Conservation (phyloP, 306 rosid species). For the Cucurbita ficifolia region DNA sequence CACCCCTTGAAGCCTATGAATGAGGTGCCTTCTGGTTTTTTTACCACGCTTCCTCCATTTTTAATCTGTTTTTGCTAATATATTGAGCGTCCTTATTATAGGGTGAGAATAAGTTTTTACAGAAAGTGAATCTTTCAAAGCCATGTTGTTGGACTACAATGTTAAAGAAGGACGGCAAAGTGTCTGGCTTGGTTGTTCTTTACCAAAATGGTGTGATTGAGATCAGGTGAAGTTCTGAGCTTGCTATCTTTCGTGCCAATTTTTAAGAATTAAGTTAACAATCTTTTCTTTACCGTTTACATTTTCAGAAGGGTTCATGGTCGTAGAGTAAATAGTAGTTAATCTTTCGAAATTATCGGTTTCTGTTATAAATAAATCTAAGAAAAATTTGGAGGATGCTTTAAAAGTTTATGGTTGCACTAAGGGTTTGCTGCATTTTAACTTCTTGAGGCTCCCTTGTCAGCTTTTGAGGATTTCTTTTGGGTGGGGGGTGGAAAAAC, state of each 20-base stretch:
- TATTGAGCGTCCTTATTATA: conserved; percentile 18
- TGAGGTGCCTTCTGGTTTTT: conserved; percentile 35
- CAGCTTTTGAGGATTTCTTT: not conserved
- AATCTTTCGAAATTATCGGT: not conserved
- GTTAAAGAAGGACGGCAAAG: conserved; percentile 49
- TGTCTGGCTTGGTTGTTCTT: conserved; percentile 38
- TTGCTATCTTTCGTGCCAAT: conserved; percentile 7
- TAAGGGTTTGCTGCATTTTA: not conserved
- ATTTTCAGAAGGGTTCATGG: not conserved
- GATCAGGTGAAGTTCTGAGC: conserved; percentile 46
- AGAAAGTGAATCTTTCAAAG: conserved; percentile 41
- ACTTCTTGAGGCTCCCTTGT: not conserved
- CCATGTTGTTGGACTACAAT: conserved; percentile 65
- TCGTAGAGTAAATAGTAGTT: not conserved
- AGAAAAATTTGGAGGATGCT: not conserved
- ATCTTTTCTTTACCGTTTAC: not conserved
- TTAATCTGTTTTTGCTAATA: conserved; percentile 13
- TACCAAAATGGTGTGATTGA: conserved; percentile 69
- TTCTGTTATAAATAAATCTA: not conserved
- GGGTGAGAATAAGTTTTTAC: conserved; percentile 42
- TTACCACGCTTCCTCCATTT: conserved; percentile 10
- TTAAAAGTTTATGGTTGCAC: not conserved
- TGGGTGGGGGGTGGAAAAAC: not conserved
- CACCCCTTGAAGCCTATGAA: conserved; percentile 35
- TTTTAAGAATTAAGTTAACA: not conserved